Evolutionary conservation across 2,329 filamentous ascomycete species (phyloP).

Genomic region (Diaporthe sp.): DNA sequence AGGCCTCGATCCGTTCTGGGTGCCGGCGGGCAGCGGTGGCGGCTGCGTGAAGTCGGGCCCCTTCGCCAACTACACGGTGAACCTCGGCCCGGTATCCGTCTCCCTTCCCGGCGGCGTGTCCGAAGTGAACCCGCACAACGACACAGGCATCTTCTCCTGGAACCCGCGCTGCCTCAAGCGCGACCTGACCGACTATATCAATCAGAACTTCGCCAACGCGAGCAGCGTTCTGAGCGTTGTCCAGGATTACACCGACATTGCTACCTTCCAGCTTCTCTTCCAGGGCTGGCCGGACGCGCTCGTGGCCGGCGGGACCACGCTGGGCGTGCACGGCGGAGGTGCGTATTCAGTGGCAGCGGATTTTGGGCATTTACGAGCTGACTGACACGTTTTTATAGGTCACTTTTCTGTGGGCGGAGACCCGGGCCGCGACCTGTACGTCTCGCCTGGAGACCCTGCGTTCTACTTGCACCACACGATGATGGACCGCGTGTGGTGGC

Average conservation of each 20-base stretch:
- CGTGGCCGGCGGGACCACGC: neutral
- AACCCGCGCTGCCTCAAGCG: constrained; percentile 57
- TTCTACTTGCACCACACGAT: constrained; percentile 12
- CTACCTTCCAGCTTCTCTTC: constrained; percentile 54
- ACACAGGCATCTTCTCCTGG: constrained; percentile 47
- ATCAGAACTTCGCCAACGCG: constrained; percentile 25
- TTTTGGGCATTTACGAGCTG: neutral
- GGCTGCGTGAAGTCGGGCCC: constrained; percentile 65
- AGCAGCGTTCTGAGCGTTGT: constrained; percentile 2
- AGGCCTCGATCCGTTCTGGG: constrained; percentile 44
- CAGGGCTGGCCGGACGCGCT: constrained; percentile 37
- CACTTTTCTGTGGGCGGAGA: constrained; percentile 1
- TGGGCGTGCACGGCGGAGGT: constrained; percentile 15
- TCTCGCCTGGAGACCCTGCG: constrained; percentile 6
- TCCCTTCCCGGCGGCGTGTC: constrained; percentile 45
- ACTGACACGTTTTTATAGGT: neutral
- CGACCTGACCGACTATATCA: constrained; percentile 47
- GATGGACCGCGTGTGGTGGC: constrained; percentile 50
- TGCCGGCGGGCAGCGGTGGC: constrained; percentile 62
- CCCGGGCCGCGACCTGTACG: neutral
- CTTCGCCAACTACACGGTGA: constrained; percentile 55
- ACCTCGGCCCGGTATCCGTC: constrained; percentile 51
- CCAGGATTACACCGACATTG: constrained; percentile 15
- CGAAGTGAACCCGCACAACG: constrained; percentile 44
- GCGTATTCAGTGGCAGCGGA: no score